phyloP scores from a whole-genome alignment of 331 rosid species.

The Stylosanthes scabra region DNA sequence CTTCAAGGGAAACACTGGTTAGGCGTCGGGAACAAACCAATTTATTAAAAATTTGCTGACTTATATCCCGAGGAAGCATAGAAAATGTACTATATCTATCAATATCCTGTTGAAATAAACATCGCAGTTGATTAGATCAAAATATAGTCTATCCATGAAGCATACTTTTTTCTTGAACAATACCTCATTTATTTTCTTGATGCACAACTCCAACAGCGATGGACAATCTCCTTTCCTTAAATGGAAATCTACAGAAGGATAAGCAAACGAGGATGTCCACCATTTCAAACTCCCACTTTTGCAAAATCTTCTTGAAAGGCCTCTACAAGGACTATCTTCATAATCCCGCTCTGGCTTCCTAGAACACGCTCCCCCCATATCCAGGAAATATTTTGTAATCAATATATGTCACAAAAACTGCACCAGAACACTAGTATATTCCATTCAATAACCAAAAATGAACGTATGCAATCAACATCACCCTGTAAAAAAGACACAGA shows the following conservation, averaged over 20 bases:
- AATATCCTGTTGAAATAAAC: constrained; percentile 66
- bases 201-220: constrained; percentile 76
- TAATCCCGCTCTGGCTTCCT: constrained; percentile 71
- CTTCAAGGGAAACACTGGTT: constrained; percentile 55
- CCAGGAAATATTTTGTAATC: constrained; percentile 45
- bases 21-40: constrained; percentile 63
- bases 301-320: constrained; percentile 60
- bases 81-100: constrained; percentile 57
- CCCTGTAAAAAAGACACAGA: constrained; percentile 36
- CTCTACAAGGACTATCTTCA: constrained; percentile 55
- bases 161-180: too few species aligned
- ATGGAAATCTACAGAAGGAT: constrained; percentile 57
- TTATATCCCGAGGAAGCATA: constrained; percentile 83
- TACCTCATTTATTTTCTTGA: constrained; percentile 73
- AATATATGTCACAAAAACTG: constrained; percentile 49
- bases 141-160: constrained; percentile 7
- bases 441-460: constrained; percentile 54
- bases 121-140: constrained; percentile 38
- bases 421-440: constrained; percentile 43
- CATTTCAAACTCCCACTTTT: constrained; percentile 92
- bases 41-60: constrained; percentile 83
- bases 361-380: constrained; percentile 98
- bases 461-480: constrained; percentile 45
- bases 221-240: constrained; percentile 62
- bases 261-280: constrained; percentile 75